Base-by-base conservation (phyloP, 768 basidiomycete species). In the Asterophora parasitica region DNA sequence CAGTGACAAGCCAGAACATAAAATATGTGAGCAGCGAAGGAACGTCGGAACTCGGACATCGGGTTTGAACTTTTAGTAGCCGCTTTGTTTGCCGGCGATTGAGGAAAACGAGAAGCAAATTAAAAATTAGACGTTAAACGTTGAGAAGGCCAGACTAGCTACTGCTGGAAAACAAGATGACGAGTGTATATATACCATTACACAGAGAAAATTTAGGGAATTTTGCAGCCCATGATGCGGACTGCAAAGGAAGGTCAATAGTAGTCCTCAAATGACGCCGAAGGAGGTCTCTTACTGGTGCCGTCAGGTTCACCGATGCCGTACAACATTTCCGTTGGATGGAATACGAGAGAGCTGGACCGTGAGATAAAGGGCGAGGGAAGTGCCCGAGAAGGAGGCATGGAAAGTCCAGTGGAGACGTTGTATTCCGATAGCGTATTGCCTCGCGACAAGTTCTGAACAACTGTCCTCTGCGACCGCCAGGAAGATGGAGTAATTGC, bases 311-410 rank as follows among this genome's bases (percentile, higher is more conserved):
- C 77, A 7, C 88, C 88, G 12, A 83, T 61, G 13, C 80, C 86
- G 57, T 81, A 87, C 53, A 92, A 62, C 91, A 92, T 92, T 64
- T 93, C 88, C 52, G 80, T 74, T 10, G 91, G 90, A 61, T 93
- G 91, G 75, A 92, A 93, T 1, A 76, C 72, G 42, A 92, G 67
- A 26, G 85, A 82, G 36, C 79, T 82, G 48, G 67, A 69, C 52
- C 81, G 70, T 35, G 82, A 81, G 46, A 83, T 81, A 58, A 73
- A 84, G 7, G 78, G 69, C 19, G 79, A 81, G 6, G 79, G 77
- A 33, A 73, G 59, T 6, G 69, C 69, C 39, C 81, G 75, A n/a
- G 76, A 64, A n/a, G 81, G 80, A 41, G 74, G 75, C 9, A 72
- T 62, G 9, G 69, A 65, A 20, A 87, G 68, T 6, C 82, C 81